Evolutionary conservation across 2,329 filamentous ascomycete species (phyloP).

Genomic region (Monascus ruber): DNA sequence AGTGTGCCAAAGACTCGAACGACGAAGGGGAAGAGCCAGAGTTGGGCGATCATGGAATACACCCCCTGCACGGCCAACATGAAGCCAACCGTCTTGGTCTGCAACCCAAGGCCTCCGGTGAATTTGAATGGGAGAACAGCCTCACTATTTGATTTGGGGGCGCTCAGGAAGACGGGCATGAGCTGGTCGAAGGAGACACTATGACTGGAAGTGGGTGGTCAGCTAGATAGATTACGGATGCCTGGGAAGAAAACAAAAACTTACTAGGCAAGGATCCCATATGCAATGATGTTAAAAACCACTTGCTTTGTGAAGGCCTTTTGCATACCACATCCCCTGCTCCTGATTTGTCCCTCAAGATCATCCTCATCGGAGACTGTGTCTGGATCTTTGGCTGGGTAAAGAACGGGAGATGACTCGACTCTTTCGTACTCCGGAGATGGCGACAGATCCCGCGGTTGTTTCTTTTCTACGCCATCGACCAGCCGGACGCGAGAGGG

Average conservation of each 20-base stretch:
- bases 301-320: slow-evolving; percentile 76
- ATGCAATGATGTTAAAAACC: slow-evolving; percentile 75
- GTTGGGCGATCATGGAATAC: slow-evolving; percentile 78
- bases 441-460: slow-evolving; percentile 7
- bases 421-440: slow-evolving; percentile 58
- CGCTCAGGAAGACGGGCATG: slow-evolving; percentile 82
- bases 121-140: slow-evolving; percentile 73
- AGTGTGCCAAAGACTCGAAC: slow-evolving; percentile 66
- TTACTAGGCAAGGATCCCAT: slow-evolving; percentile 90
- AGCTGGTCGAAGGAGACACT: slow-evolving; percentile 95
- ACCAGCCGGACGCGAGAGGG: slow-evolving; percentile 29
- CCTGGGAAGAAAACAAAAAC: slow-evolving; percentile 27
- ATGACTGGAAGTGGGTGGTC: slow-evolving; percentile 49
- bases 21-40: slow-evolving; percentile 71
- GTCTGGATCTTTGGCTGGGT: slow-evolving; percentile 19
- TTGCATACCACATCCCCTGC: slow-evolving; percentile 30
- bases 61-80: slow-evolving; percentile 81
- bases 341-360: slow-evolving; percentile 30
- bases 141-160: slow-evolving; percentile 41
- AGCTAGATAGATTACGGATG: slow-evolving; percentile 5
- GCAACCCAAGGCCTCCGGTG: slow-evolving; percentile 70
- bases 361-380: slow-evolving; percentile 24
- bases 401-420: slow-evolving; percentile 42
- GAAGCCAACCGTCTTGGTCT: slow-evolving; percentile 72
- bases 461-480: slow-evolving; percentile 5